Percentiles rank a stretch among this genome's conserved stretches.
phyloP scores from a whole-genome alignment of 805 yeast genomes.

The Kuraishia piskuri region DNA sequence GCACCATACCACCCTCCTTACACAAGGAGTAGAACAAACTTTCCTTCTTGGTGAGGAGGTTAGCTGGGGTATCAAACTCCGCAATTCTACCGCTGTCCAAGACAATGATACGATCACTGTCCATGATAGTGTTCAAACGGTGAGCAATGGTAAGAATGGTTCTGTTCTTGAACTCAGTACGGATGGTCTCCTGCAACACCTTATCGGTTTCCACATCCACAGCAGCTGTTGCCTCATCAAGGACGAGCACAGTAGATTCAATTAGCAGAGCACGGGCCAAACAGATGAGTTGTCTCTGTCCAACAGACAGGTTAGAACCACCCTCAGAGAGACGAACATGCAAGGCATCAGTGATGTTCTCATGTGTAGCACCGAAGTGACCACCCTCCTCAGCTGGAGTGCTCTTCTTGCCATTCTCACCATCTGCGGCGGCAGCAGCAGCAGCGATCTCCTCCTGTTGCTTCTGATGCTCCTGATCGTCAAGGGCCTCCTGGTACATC shows the following conservation, averaged over 20 bases:
- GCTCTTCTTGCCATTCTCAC: background rate
- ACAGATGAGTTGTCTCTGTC: conserved; percentile 84
- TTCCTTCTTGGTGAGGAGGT: conserved; percentile 53
- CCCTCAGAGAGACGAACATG: conserved; percentile 21
- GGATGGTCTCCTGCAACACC: conserved; percentile 68
- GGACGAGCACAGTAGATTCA: conserved; percentile 51
- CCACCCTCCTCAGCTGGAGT: background rate
- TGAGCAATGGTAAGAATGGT: conserved; percentile 83
- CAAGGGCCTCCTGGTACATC: conserved; percentile 36
- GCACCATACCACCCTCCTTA: conserved; percentile 59
- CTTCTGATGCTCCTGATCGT: conserved; percentile 6
- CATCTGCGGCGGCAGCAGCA: background rate
- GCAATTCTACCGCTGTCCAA: conserved; percentile 68
- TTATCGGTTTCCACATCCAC: conserved; percentile 82
- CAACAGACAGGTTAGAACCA: conserved; percentile 69
- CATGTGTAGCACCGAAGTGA: background rate
- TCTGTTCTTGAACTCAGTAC: conserved; percentile 65
- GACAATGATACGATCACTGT: conserved; percentile 69
- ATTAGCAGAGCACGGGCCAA: conserved; percentile 70
- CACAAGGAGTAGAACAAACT: conserved; percentile 77
- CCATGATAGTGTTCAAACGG: conserved; percentile 74
- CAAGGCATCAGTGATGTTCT: conserved; percentile 15
- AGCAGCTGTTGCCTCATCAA: conserved; percentile 87
- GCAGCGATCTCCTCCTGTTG: background rate
- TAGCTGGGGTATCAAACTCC: conserved; percentile 67